Base-by-base conservation (phyloP, 306 rosid genomes). In the Quercus engelmannii region DNA sequence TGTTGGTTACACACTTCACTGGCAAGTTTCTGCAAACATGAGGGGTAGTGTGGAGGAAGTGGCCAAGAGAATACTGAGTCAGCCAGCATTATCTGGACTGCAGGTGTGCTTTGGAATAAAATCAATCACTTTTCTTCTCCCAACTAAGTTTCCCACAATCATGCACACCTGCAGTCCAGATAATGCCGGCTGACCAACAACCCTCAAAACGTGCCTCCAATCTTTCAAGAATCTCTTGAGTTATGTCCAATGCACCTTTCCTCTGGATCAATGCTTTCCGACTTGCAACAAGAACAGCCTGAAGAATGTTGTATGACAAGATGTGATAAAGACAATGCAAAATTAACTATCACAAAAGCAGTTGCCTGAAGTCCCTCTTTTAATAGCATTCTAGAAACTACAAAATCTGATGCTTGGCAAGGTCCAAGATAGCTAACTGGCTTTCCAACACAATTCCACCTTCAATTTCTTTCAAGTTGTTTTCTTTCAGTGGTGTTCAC, bases 21-120 rank as follows among this genome's bases (percentile, higher is more conserved):
- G 77, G 71, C 88, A 95, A 98, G 99, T 95, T 30, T 73, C 82
- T 73, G 99, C 99, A 85, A 95, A 95, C 87, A 88, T 95, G 98
- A 91, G 99, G 80, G 98, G 97, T 76, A 95, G 97, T 74, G 93
- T 89, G 49, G 92, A 87, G 78, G 98, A 89, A 86, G 97, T 95
- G 79, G 97, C 96, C 11, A 97, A 91, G 94, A 85, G 94, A 76
- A 80, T 95, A 78, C 79, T 95, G 79, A 93, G 97, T 79, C 99
- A 95, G 79, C 64, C 97, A 67, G 86, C 96, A 31, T 85, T 95
- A 67, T 58, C 87, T 67, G 99, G 99, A 75, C 81, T 95, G 92
- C 99, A 95, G 99, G 99, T 95, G 59, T 78, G 88, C 38, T 83
- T 68, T 56, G 75, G 43, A 65, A 76, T 25, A 35, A 70, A 81